These are phyloP conservation scores for Bothriochloa decipiens DNA, from an alignment of 176 grass and related monocot species.

Conservation along the genomic window DNA sequence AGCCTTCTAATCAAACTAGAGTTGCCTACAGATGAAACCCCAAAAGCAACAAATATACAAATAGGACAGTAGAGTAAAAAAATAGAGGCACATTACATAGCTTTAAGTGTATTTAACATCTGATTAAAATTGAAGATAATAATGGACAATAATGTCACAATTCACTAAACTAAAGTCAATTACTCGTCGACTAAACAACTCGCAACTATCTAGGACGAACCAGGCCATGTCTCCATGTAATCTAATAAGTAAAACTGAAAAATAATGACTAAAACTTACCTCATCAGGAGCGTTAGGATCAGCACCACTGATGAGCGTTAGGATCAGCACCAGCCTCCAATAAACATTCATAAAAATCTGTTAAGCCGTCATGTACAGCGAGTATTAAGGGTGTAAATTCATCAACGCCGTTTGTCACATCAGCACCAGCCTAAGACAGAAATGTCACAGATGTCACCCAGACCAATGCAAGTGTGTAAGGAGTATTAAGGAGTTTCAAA, in stretches of 20 bases:
- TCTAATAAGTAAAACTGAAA: not conserved
- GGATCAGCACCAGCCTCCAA: slow-evolving; percentile 50
- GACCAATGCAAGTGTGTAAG: not conserved
- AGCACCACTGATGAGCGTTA: too few species aligned
- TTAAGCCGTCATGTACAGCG: slow-evolving; percentile 19
- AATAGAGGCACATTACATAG: too few species aligned
- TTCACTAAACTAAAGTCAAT: too few species aligned
- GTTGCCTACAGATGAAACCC: too few species aligned
- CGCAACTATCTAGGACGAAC: not conserved
- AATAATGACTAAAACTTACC: slow-evolving; percentile 22
- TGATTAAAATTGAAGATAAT: too few species aligned
- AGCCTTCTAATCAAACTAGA: too few species aligned
- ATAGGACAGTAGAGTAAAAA: too few species aligned
- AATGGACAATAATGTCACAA: too few species aligned
- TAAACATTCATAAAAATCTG: slow-evolving; percentile 35
- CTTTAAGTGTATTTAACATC: too few species aligned
- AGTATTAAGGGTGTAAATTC: slow-evolving; percentile 4
- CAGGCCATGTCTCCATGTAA: not conserved
- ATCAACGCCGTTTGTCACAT: slow-evolving; percentile 28
- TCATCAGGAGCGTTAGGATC: too few species aligned
- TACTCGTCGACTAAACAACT: too few species aligned
- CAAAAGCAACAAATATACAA: too few species aligned
- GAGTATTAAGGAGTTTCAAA: slow-evolving; percentile 2
- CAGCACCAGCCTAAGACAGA: slow-evolving; percentile 48
- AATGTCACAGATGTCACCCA: not conserved